Conservation (phyloP, 495 filamentous ascomycete species). For the Ramalina intermedia region DNA sequence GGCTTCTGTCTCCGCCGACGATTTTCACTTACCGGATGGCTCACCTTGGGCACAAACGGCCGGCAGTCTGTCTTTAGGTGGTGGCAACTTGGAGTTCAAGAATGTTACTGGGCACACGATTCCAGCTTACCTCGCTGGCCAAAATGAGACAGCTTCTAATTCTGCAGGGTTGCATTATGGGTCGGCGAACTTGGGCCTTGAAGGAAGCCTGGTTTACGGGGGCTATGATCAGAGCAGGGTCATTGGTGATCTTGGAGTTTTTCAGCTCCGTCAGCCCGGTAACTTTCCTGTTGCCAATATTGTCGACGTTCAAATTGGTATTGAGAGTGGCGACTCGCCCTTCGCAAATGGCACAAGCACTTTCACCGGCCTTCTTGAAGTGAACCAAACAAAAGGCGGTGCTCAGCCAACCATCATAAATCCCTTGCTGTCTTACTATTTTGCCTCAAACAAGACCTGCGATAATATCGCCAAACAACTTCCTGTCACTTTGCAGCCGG, state of each 20-base stretch:
- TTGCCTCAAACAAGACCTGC: constrained; percentile 35
- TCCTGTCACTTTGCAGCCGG: constrained; percentile 27
- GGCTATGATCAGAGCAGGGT: constrained; percentile 36
- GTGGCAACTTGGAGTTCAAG: not conserved
- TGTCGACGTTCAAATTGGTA: constrained; percentile 28
- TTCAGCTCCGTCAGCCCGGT: not conserved
- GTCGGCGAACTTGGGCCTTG: constrained; percentile 24
- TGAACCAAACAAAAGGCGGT: constrained; percentile 18
- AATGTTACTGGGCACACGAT: not conserved
- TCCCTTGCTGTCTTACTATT: constrained; percentile 32
- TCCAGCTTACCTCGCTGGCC: not conserved
- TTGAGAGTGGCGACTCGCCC: constrained; percentile 28
- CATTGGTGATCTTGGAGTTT: constrained; percentile 14
- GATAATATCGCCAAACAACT: constrained; percentile 30
- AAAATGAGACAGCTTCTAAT: constrained; percentile 26
- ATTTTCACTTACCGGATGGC: constrained; percentile 3
- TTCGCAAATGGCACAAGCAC: constrained; percentile 10
- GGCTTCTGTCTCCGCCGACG: not conserved
- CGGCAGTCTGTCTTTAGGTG: constrained; percentile 5
- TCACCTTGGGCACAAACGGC: constrained; percentile 1
- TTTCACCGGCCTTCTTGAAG: constrained; percentile 24
- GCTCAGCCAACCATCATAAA: constrained; percentile 19
- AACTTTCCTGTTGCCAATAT: constrained; percentile 14
- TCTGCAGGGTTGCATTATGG: constrained; percentile 42
- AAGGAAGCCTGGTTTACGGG: constrained; percentile 32